A percentile compares a stretch with the other conserved stretches of the same genome.
These are phyloP conservation scores for Solanum etuberosum DNA, from an alignment of 257 asterid genomes.

Conservation along the genomic window DNA sequence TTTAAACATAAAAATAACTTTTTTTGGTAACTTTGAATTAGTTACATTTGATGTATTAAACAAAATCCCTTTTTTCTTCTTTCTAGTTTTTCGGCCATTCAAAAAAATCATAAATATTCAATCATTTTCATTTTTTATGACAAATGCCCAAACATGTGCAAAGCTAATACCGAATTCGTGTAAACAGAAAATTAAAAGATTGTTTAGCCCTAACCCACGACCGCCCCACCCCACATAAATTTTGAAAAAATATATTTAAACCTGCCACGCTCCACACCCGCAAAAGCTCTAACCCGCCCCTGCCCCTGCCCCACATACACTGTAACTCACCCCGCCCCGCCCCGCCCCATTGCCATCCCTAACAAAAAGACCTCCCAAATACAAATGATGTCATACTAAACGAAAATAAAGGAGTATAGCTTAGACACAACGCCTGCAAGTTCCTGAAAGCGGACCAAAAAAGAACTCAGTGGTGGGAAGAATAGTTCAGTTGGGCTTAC, in stretches of 20 bases:
- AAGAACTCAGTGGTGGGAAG: background rate
- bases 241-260: too few relatives aligned
- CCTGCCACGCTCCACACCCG: background rate
- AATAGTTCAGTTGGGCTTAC: slow-evolving; percentile 17
- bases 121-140: background rate
- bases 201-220: background rate
- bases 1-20: background rate
- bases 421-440: background rate
- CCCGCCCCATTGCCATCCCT: background rate
- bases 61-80: background rate
- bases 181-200: background rate
- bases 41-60: background rate
- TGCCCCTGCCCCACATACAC: too few relatives aligned
- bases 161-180: background rate
- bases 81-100: background rate
- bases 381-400: background rate
- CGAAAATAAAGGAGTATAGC: background rate
- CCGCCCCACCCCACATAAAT: background rate
- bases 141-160: background rate
- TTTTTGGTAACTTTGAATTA: background rate
- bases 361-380: background rate
- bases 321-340: too few relatives aligned
- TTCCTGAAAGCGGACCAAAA: background rate
- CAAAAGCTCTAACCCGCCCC: background rate
- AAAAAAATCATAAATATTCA: background rate